Evolutionary conservation across 768 basidiomycete genomes (phyloP), one percentile per base, ranked within the genome.

Genomic region (Suillus placidus): DNA sequence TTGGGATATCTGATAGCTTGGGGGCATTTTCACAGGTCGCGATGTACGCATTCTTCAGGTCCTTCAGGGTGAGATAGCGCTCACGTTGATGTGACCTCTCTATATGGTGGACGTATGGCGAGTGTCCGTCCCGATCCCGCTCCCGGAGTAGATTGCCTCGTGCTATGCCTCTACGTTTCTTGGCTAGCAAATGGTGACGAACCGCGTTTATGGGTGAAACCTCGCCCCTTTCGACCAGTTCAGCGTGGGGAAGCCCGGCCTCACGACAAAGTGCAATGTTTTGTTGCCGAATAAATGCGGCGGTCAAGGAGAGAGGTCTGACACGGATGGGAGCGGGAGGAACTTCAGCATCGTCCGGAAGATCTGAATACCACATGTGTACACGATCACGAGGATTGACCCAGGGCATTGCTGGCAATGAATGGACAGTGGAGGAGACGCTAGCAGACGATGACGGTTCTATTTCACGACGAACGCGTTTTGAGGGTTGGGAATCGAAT

Each of bases 1-100:
- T 43, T 9, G 45, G 68, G 4, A 62, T 37, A 49, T 45, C 55
- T 14, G 57, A 54, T 0, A 58, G 18, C 14, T 35, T 65, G 18
- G 74, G 71, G 55, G 66, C 47, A 23, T 58, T 63, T 10, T 68
- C 69, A 52, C 70, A 71, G 30, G 69, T 68, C 32, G 73, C 76
- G 30, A 77, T 77, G 45, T 68, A 67, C 16, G 68, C 64, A 52
- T 78, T 76, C 64, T 75, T 77, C 65, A 71, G n/a, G 18, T 75
- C 68, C 38, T 60, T 78, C 8, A 76, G 66, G 12, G 64, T 74
- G 47, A 75, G 66, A 61, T 73, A 74, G 30, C 69, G 69, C 6
- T 72, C 75, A 3, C 77, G 75, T 55, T 69, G 67, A 14, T 64
- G 68, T 3, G 70, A 65, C 10, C 62, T 69, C 62, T 78, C 77